These are phyloP conservation scores for Pisolithus orientalis DNA, from an alignment of 768 basidiomycete species.

Conservation along the genomic window DNA sequence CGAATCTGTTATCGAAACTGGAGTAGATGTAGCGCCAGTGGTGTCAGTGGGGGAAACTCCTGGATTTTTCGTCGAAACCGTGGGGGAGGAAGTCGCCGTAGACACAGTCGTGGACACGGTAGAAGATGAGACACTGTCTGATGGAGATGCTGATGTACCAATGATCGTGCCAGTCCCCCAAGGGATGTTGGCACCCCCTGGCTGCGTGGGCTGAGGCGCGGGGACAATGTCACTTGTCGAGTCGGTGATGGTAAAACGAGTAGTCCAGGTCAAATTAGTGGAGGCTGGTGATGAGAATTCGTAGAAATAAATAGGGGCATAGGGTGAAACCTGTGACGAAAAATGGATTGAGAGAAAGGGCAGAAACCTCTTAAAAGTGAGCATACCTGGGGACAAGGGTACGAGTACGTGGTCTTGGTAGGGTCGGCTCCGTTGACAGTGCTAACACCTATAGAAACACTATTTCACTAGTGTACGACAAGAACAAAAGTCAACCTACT, in stretches of 20 bases:
- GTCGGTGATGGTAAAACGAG: conserved; percentile 68
- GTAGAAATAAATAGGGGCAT: conserved; percentile 75
- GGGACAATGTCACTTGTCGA: conserved; percentile 38
- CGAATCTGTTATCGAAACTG: conserved; percentile 1
- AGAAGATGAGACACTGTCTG: conserved; percentile 21
- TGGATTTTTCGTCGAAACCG: background rate
- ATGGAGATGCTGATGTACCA: conserved; percentile 28
- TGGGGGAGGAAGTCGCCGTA: background rate
- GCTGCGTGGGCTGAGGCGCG: conserved; percentile 49
- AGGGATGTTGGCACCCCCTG: conserved; percentile 42
- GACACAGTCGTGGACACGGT: conserved; percentile 3
- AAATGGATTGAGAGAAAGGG: background rate
- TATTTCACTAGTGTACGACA: background rate
- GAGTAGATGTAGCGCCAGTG: background rate
- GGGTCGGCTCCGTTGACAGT: conserved; percentile 57
- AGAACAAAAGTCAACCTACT: conserved; percentile 36
- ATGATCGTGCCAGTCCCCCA: conserved; percentile 63
- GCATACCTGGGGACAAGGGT: conserved; percentile 61
- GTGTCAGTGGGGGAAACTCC: background rate
- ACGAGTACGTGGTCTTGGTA: conserved; percentile 40
- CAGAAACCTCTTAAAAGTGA: background rate
- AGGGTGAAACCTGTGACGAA: conserved; percentile 45
- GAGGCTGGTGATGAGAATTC: conserved; percentile 53
- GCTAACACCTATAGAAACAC: conserved; percentile 46
- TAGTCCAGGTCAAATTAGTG: conserved; percentile 52